Conservation (phyloP, 176 grass and related monocot species). For the bread wheat (Triticum aestivum) region IWGSC_CS_RefSeq_v2.1 NC_057809.1:24499133-24499632, state of each 20-base stretch:
- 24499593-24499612: background rate
- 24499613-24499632: background rate
- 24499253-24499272: slow-evolving; percentile 72
- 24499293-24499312: slow-evolving; percentile 64
- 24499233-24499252: slow-evolving; percentile 68
- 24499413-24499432: slow-evolving; percentile 68
- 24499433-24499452: slow-evolving; percentile 82
- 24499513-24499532: slow-evolving; percentile 64
- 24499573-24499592: slow-evolving; percentile 47
- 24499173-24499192: slow-evolving; percentile 78
- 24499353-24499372: slow-evolving; percentile 65
- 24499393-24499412: slow-evolving; percentile 72
- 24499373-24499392: slow-evolving; percentile 67
- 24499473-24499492: slow-evolving; percentile 78
- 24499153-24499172: slow-evolving; percentile 62
- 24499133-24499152: slow-evolving; percentile 60
- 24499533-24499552: slow-evolving; percentile 69
- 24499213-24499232: slow-evolving; percentile 66
- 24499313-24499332: slow-evolving; percentile 66
- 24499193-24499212: slow-evolving; percentile 82
- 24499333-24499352: slow-evolving; percentile 87
- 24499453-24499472: slow-evolving; percentile 72
- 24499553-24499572: slow-evolving; percentile 70
- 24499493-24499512: slow-evolving; percentile 71
- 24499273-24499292: slow-evolving; percentile 80